Percentiles rank a stretch among this genome's conserved stretches.
phyloP scores from a whole-genome alignment of 768 basidiomycete species.

The Pisolithus marmoratus region DNA sequence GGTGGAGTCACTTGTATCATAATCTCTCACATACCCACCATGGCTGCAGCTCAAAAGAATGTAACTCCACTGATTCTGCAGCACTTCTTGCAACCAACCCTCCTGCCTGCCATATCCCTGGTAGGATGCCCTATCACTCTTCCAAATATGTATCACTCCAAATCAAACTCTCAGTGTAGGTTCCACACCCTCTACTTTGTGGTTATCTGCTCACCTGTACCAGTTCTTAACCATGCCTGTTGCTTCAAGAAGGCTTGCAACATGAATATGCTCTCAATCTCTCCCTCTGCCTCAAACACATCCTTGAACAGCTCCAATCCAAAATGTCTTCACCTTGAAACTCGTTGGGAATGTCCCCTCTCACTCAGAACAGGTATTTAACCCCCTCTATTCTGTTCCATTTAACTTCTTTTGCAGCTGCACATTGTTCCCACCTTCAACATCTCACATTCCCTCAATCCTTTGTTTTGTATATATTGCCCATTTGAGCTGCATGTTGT shows the following conservation, averaged over 20 bases:
- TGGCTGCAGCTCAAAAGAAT: too few relatives aligned
- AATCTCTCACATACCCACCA: too few relatives aligned
- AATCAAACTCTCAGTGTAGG: constrained; percentile 44
- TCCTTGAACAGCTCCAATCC: constrained; percentile 26
- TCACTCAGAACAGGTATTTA: not conserved
- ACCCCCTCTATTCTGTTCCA: not conserved
- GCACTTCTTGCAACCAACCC: too few relatives aligned
- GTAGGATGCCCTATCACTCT: constrained; percentile 11
- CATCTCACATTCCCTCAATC: too few relatives aligned
- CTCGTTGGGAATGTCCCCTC: too few relatives aligned
- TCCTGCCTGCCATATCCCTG: constrained; percentile 43
- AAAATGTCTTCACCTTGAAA: constrained; percentile 1
- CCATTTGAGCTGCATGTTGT: too few relatives aligned
- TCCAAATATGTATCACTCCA: constrained; percentile 31
- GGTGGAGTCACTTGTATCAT: too few relatives aligned
- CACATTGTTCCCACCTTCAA: not conserved
- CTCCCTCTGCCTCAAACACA: constrained; percentile 31
- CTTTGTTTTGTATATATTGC: too few relatives aligned
- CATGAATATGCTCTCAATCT: constrained; percentile 73
- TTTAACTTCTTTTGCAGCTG: not conserved
- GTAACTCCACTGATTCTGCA: too few relatives aligned
- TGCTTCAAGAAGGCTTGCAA: constrained; percentile 96
- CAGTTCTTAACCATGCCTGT: constrained; percentile 43
- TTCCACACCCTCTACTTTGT: constrained; percentile 24
- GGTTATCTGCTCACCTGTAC: constrained; percentile 33